phyloP scores from a whole-genome alignment of 768 basidiomycete species.

The Coprinellus micaceus region DNA sequence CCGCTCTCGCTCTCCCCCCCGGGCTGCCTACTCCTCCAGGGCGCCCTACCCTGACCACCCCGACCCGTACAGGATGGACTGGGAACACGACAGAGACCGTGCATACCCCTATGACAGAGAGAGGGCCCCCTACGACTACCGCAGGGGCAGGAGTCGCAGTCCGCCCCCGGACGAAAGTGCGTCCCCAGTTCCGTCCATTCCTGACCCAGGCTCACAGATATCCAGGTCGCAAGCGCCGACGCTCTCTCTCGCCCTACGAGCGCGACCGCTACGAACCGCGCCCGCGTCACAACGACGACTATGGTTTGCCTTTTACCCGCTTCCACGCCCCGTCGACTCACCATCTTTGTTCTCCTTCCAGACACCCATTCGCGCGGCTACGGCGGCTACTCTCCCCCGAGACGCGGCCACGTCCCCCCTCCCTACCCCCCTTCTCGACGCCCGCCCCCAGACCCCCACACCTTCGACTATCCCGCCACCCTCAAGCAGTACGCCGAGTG shows the following conservation, averaged over 20 bases:
- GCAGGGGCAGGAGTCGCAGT: constrained; percentile 76
- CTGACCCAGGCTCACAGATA: constrained; percentile 12
- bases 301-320: constrained; percentile 49
- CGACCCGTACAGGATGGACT: constrained; percentile 61
- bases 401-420: constrained; percentile 44
- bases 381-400: constrained; percentile 51
- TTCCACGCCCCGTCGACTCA: constrained; percentile 11
- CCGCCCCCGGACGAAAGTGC: constrained; percentile 66
- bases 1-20: constrained; percentile 78
- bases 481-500: constrained; percentile 86
- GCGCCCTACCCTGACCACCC: constrained; percentile 51
- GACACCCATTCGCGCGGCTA: constrained; percentile 65
- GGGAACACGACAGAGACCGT: constrained; percentile 77
- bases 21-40: constrained; percentile 52
- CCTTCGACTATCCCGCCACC: constrained; percentile 75
- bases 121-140: constrained; percentile 62
- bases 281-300: constrained; percentile 78
- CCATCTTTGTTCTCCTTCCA: constrained; percentile 22
- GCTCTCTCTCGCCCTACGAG: constrained; percentile 80
- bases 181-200: constrained; percentile 13
- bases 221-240: constrained; percentile 72
- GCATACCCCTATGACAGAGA: constrained; percentile 69
- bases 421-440: constrained; percentile 51
- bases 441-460: constrained; percentile 74
- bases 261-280: constrained; percentile 80